Conservation (phyloP, 2,329 filamentous ascomycete species). For the Xylariomycetidae sp. region DNA sequence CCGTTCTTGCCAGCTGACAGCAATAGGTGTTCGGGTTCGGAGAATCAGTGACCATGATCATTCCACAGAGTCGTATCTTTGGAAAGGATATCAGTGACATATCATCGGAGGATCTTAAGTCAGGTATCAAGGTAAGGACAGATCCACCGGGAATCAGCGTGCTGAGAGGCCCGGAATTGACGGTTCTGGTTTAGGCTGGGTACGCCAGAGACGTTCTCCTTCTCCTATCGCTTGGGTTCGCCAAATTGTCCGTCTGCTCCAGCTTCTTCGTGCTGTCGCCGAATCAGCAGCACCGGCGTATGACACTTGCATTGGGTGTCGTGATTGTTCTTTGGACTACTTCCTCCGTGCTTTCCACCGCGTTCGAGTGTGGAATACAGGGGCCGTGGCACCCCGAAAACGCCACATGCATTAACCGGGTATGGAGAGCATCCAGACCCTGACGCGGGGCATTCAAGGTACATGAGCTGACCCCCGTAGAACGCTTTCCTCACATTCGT, state of each 20-base stretch:
- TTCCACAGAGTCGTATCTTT: conserved; percentile 11
- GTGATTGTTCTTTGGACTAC: conserved; percentile 2
- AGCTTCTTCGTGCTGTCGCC: conserved; percentile 5
- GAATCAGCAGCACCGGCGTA: conserved; percentile 1
- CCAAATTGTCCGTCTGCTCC: conserved; percentile 6
- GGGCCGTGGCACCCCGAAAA: conserved; percentile 4
- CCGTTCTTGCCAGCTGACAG: background rate
- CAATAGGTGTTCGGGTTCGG: conserved; percentile 12
- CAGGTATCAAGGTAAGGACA: conserved; percentile 12
- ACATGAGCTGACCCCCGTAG: too few relatives aligned
- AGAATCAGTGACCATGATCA: conserved; percentile 12
- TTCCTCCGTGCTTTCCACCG: conserved; percentile 1
- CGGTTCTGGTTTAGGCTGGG: background rate
- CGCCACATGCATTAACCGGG: conserved; percentile 1
- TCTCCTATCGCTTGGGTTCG: conserved; percentile 4
- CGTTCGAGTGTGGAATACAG: conserved; percentile 5
- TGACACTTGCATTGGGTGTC: background rate
- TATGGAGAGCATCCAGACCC: background rate
- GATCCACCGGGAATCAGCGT: background rate
- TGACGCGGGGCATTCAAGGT: too few relatives aligned
- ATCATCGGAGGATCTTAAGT: conserved; percentile 8
- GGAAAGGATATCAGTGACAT: conserved; percentile 11
- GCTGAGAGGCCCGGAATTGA: background rate
- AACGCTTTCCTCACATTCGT: conserved; percentile 1
- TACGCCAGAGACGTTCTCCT: conserved; percentile 7